Evolutionary conservation across 192 early-diverging fungal genomes (phyloP).

Genomic region (Podila epicladia): DNA sequence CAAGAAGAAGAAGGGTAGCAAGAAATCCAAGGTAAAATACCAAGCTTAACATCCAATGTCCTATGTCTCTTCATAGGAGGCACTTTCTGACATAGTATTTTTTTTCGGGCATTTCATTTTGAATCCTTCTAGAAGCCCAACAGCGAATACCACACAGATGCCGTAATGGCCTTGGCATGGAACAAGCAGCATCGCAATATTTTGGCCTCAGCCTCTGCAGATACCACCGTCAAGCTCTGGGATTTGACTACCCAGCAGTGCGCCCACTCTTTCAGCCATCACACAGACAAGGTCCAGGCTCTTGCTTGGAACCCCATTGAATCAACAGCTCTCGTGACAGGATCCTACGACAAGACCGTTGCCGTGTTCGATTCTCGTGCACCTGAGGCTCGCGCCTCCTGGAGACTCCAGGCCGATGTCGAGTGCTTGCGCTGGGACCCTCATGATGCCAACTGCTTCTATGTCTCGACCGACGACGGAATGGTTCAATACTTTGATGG

Average conservation of each 20-base stretch:
- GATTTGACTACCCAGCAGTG: slow-evolving; percentile 80
- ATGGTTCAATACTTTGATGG: slow-evolving; percentile 92
- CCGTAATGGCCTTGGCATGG: slow-evolving; percentile 96
- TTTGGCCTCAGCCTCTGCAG: slow-evolving; percentile 93
- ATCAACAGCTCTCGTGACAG: slow-evolving; percentile 87
- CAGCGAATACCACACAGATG: slow-evolving; percentile 90
- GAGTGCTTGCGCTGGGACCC: slow-evolving; percentile 95
- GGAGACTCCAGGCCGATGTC: slow-evolving; percentile 85
- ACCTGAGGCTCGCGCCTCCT: slow-evolving; percentile 73
- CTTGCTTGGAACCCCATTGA: slow-evolving; percentile 93
- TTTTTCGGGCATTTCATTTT: neutral
- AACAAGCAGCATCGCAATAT: slow-evolving; percentile 80
- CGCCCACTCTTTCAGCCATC: slow-evolving; percentile 85
- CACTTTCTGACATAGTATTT: neutral
- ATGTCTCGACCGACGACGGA: slow-evolving; percentile 92
- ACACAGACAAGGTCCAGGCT: slow-evolving; percentile 90
- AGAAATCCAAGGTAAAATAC: slow-evolving; percentile 58
- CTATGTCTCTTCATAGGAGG: too few species aligned
- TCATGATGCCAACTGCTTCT: slow-evolving; percentile 79
- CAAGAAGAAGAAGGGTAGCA: slow-evolving; percentile 60
- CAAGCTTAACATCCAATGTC: too few species aligned
- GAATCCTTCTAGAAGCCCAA: slow-evolving; percentile 57
- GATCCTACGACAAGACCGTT: slow-evolving; percentile 90
- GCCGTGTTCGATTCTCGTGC: slow-evolving; percentile 94
- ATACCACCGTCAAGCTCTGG: slow-evolving; percentile 98